Percentiles rank a stretch among this genome's conserved stretches.
Evolutionary conservation across 176 grass and related monocot genomes (phyloP).

Genomic region (Aegilops tauschii): DNA sequence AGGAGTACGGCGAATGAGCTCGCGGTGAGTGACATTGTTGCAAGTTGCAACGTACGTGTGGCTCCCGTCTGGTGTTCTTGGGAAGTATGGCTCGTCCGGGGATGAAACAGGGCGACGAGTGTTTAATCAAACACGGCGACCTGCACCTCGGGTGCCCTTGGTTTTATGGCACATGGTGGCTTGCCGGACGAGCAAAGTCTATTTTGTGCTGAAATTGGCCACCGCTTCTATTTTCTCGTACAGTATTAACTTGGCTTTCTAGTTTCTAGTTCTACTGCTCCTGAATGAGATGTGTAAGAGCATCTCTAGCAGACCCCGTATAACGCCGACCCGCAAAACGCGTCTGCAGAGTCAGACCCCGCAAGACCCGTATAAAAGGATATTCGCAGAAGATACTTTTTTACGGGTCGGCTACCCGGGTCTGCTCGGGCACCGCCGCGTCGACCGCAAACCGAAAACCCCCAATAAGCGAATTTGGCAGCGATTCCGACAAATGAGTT

Average conservation of each 20-base stretch:
- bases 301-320: too few relatives aligned
- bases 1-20: background rate
- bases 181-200: background rate
- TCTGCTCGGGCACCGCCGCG: too few relatives aligned
- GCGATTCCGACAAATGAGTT: too few relatives aligned
- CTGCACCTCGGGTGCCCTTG: background rate
- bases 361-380: too few relatives aligned
- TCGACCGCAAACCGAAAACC: too few relatives aligned
- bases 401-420: too few relatives aligned
- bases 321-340: too few relatives aligned
- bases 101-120: constrained; percentile 5
- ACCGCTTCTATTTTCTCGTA: background rate
- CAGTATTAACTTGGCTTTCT: background rate
- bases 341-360: too few relatives aligned
- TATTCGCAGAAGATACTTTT: too few relatives aligned
- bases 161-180: constrained; percentile 30
- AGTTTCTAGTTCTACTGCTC: background rate
- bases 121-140: background rate
- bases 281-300: background rate
- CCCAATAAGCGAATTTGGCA: too few relatives aligned
- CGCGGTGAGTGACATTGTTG: constrained; percentile 13
- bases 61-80: background rate
- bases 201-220: background rate
- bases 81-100: background rate
- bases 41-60: background rate